These are phyloP conservation scores for Pilasporangium apinafurcum DNA, from an alignment of 352 stramenopile species.

Conservation along the genomic window DNA sequence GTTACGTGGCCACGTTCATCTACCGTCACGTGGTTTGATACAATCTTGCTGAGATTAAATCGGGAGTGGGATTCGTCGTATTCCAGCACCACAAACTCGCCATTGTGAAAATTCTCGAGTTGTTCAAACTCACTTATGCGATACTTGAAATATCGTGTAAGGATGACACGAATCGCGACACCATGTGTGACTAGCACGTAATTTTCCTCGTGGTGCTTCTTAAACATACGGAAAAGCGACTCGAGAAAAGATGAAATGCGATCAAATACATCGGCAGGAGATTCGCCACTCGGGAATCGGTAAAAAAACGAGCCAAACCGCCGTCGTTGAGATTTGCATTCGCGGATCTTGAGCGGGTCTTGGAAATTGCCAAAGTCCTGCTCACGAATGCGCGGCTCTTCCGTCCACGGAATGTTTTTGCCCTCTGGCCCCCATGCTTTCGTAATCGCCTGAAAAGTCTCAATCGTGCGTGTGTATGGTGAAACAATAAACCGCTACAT, in stretches of 20 bases:
- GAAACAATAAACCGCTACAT: slow-evolving; percentile 77
- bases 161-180: slow-evolving; percentile 82
- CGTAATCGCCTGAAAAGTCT: slow-evolving; percentile 82
- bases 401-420: slow-evolving; percentile 53
- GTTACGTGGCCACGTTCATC: slow-evolving; percentile 29
- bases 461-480: slow-evolving; percentile 80
- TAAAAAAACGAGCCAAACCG: slow-evolving; percentile 88
- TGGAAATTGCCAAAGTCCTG: slow-evolving; percentile 91
- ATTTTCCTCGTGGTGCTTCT: slow-evolving; percentile 69
- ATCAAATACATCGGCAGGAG: slow-evolving; percentile 84
- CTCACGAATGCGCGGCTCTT: slow-evolving; percentile 85
- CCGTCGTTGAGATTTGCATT: slow-evolving; percentile 70
- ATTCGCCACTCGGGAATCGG: slow-evolving; percentile 84
- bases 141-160: slow-evolving; percentile 88
- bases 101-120: slow-evolving; percentile 83
- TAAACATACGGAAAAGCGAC: slow-evolving; percentile 82
- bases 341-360: slow-evolving; percentile 69
- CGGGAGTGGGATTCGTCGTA: slow-evolving; percentile 50
- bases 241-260: slow-evolving; percentile 86
- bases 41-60: slow-evolving; percentile 60
- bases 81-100: slow-evolving; percentile 78
- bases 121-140: slow-evolving; percentile 81
- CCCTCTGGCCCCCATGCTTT: slow-evolving; percentile 57
- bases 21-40: slow-evolving; percentile 53
- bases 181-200: slow-evolving; percentile 86